These are phyloP conservation scores for Trichoderma gracile DNA, from an alignment of 2,329 filamentous ascomycete genomes.

Conservation along the genomic window DNA sequence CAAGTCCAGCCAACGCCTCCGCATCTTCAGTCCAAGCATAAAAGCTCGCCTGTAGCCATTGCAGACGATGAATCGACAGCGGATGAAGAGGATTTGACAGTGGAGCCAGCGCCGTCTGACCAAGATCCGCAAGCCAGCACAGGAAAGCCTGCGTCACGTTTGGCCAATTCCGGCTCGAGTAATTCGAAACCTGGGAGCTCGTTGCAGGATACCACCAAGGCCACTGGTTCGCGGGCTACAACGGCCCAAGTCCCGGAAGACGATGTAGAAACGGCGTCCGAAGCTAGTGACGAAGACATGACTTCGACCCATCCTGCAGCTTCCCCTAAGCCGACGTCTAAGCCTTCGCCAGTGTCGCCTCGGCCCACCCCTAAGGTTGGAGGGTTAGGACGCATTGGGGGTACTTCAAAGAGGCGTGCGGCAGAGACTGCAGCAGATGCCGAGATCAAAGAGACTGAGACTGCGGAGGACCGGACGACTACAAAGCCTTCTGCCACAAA, in stretches of 20 bases:
- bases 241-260: slow-evolving; percentile 26
- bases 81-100: slow-evolving; percentile 35
- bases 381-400: slow-evolving; percentile 47
- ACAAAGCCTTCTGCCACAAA: slow-evolving; percentile 27
- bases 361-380: slow-evolving; percentile 35
- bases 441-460: slow-evolving; percentile 25
- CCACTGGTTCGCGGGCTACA: slow-evolving; percentile 18
- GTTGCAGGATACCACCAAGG: slow-evolving; percentile 27
- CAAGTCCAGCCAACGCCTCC: slow-evolving; percentile 53
- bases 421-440: slow-evolving; percentile 13
- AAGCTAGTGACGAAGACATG: slow-evolving; percentile 40
- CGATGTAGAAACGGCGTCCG: slow-evolving; percentile 49
- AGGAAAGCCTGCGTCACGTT: slow-evolving; percentile 30
- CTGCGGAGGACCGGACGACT: slow-evolving; percentile 19
- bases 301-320: slow-evolving; percentile 29
- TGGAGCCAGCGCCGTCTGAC: slow-evolving; percentile 28
- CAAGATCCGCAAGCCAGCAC: slow-evolving; percentile 28
- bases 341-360: slow-evolving; percentile 20
- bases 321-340: slow-evolving; percentile 29
- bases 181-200: slow-evolving; percentile 31
- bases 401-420: slow-evolving; percentile 31
- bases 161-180: slow-evolving; percentile 43
- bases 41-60: slow-evolving; percentile 26
- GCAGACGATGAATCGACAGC: slow-evolving; percentile 39
- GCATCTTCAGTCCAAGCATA: slow-evolving; percentile 36